phyloP scores from a whole-genome alignment of 306 rosid species.

The Cucurbita maxima region DNA sequence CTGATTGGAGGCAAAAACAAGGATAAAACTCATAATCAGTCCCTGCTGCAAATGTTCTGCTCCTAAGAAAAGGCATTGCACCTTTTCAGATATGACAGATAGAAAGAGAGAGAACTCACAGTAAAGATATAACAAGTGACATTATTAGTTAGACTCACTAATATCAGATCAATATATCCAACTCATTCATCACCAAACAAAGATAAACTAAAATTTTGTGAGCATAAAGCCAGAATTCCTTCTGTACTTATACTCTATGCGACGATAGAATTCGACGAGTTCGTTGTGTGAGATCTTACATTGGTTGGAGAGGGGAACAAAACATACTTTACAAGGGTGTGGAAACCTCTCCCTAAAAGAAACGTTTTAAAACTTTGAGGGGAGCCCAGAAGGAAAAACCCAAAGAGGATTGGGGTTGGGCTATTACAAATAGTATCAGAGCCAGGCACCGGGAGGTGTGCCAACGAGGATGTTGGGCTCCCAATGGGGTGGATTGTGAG shows the following conservation, averaged over 20 bases:
- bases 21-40: not conserved
- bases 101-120: too few relatives aligned
- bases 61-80: not conserved
- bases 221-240: not conserved
- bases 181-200: not conserved
- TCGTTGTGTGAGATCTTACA: not conserved
- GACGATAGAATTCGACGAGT: not conserved
- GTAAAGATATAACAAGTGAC: not conserved
- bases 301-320: too few relatives aligned
- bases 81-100: not conserved
- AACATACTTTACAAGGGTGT: too few relatives aligned
- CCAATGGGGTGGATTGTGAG: too few relatives aligned
- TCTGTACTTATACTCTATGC: not conserved
- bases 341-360: too few relatives aligned
- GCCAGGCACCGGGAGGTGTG: too few relatives aligned
- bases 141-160: too few relatives aligned
- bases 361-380: too few relatives aligned
- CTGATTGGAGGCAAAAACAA: slow-evolving; percentile 25
- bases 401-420: too few relatives aligned
- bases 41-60: not conserved
- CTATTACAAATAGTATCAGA: too few relatives aligned
- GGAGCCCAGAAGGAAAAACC: rapidly evolving
- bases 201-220: not conserved
- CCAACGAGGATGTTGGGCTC: too few relatives aligned
- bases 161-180: not conserved